Evolutionary conservation across 2,329 filamentous ascomycete genomes (phyloP), one percentile per base, ranked within the genome.

Genomic region (Microcyclospora pomicola): DNA sequence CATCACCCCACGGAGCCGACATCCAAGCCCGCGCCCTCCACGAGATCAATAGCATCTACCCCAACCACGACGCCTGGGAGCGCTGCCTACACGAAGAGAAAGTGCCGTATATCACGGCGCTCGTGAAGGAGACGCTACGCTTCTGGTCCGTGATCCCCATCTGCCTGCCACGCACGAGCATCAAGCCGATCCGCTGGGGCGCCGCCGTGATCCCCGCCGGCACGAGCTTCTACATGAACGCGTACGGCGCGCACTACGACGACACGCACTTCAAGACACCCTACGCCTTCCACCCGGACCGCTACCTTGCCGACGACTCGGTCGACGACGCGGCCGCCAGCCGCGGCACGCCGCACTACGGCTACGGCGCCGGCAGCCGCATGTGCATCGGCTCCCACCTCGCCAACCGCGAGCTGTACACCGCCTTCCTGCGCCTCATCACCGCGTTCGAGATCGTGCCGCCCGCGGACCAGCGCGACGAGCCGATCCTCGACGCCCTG

Each of bases 121-220:
- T 91, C 5, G 80, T 82, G 43, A 86, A 86, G 52, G 84, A 91
- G 54, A 75, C 79, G 1, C 66, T 88, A 0, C 73, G 83, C 16
- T 88, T 75, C 65, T 88, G 77, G 71, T 80, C 77, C 2, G 82
- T 88, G 24, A 82, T 87, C 45, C 80, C 82, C 2, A 79, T 91
- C 49, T 84, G 77, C 49, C 67, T 91, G 1, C 83, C 83, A 0
- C 68, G 83, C 3, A 74, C 74, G 12, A 80, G 69, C 43, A 80
- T 82, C 54, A 81, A 78, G 47, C 77, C 82, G 43, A 82, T 88
- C 39, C 65, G 71, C 35, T 87, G 77, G 61, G 66, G 81, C 15
- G 73, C 73, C 12, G 65, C 74, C 0, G 62, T 69, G 1, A 82
- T 91, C 29, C 83, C 83, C 0, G 71, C 80, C 0, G 80, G 80